These are phyloP conservation scores for Nicotiana rustica DNA, from an alignment of 305 asterid genomes.

Conservation along the genomic window DNA sequence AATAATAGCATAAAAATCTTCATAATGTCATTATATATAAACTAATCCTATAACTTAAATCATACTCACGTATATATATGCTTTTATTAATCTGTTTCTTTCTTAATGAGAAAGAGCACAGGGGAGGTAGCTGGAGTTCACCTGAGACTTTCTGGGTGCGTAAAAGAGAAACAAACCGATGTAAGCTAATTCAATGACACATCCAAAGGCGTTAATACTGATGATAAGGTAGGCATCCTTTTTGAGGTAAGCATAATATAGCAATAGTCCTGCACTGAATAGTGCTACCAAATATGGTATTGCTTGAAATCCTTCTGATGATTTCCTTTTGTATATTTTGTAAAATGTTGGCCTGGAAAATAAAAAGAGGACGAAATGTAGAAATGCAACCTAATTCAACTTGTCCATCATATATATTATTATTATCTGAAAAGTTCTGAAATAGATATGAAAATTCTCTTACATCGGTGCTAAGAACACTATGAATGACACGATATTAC, in stretches of 20 bases:
- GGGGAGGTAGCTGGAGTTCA: conserved; percentile 13
- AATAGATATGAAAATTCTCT: neutral
- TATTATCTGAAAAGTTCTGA: neutral
- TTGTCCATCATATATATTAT: neutral
- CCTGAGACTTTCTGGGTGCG: conserved; percentile 60
- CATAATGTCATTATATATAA: too few species aligned
- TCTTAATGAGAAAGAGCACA: neutral
- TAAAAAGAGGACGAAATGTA: neutral
- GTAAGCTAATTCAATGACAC: conserved; percentile 55
- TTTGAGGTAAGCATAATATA: conserved; percentile 69
- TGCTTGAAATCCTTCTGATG: conserved; percentile 68
- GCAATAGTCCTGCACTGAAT: conserved; percentile 62
- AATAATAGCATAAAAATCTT: too few species aligned
- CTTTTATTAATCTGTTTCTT: neutral
- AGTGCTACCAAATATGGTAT: conserved; percentile 72
- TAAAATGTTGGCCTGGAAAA: conserved; percentile 62
- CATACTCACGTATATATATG: neutral
- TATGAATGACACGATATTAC: conserved; percentile 65
- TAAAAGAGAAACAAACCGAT: conserved; percentile 51
- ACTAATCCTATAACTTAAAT: neutral
- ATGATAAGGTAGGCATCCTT: conserved; percentile 61
- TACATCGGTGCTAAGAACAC: conserved; percentile 76
- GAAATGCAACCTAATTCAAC: neutral
- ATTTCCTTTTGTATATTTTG: conserved; percentile 63
- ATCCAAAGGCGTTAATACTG: conserved; percentile 61